These are phyloP conservation scores for Bipolaris cookei DNA, from an alignment of 2,329 filamentous ascomycete species.

Conservation along the genomic window DNA sequence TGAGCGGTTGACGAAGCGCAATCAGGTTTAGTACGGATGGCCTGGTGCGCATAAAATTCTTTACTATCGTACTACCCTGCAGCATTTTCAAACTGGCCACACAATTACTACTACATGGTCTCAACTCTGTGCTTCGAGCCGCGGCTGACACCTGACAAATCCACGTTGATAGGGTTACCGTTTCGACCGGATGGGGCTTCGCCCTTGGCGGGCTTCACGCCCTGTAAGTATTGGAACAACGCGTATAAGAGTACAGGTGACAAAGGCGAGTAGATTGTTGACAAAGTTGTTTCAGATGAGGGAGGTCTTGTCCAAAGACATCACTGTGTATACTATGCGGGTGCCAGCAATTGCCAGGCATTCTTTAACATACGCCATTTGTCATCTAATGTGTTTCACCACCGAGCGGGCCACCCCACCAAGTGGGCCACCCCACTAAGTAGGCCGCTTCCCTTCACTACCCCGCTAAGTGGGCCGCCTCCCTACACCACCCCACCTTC, in stretches of 20 bases:
- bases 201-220: neutral
- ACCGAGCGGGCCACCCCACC: too few relatives aligned
- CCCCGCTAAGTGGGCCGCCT: too few relatives aligned
- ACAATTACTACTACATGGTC: neutral
- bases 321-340: neutral
- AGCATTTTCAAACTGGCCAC: neutral
- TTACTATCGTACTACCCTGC: neutral
- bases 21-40: neutral
- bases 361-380: neutral
- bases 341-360: neutral
- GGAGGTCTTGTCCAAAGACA: too few relatives aligned
- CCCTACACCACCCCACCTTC: too few relatives aligned
- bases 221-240: neutral
- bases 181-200: neutral
- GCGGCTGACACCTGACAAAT: neutral
- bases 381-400: too few relatives aligned
- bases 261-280: constrained; percentile 4
- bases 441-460: too few relatives aligned
- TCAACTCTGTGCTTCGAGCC: neutral
- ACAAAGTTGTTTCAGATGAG: neutral
- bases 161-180: constrained; percentile 6
- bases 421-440: too few relatives aligned
- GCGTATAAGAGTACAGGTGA: neutral
- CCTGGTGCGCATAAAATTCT: neutral
- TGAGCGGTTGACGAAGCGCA: constrained; percentile 9